Evolutionary conservation across 768 basidiomycete species (phyloP), one percentile per base, ranked within the genome.

Genomic region (Sistotremastrum suecicum): DNA sequence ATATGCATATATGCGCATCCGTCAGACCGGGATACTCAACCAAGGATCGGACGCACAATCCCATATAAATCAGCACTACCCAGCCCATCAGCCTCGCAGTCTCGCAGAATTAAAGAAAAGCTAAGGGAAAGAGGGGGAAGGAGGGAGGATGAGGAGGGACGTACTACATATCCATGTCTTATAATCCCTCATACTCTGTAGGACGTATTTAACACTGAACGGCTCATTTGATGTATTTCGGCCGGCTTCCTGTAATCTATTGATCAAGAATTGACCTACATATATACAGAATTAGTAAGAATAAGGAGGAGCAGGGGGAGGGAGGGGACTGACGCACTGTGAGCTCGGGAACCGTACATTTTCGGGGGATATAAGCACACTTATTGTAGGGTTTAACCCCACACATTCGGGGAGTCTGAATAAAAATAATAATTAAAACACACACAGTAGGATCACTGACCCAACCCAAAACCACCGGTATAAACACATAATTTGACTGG

Each of bases 11-110:
- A 30, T 46, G 44, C 30, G 54, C 35, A 40, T 48, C 41, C 45
- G 34, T 12, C 4, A 5, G 43, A 3, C 37, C 29, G 41, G 46
- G 42, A 28, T n/a, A 20, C 28, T 11, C 32, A 20, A 5, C 43
- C 43, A 45, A 39, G 37, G 37, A 31, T 45, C 40, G 34, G 44
- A 58, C 68, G 52, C 57, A 82, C 75, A 77, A 79, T 43, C 80
- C 80, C 74, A 78, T 76, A 54, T 76, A 78, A 20, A 81, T 74
- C 5, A 75, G 72, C 79, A 80, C 80, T 80, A n/a, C 31, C 11
- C 32, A 20, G 42, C 47, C 30, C 46, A 50, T 39, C 45, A 53
- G 4, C 39, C 37, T 20, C 20, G 20, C 29, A 20, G 34, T 11
- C 31, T 41, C 34, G 40, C 36, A 12, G 20, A 20, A 20, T 20